Conservation (phyloP, 2,329 filamentous ascomycete species). For the Lasiodiplodia gonubiensis region DNA sequence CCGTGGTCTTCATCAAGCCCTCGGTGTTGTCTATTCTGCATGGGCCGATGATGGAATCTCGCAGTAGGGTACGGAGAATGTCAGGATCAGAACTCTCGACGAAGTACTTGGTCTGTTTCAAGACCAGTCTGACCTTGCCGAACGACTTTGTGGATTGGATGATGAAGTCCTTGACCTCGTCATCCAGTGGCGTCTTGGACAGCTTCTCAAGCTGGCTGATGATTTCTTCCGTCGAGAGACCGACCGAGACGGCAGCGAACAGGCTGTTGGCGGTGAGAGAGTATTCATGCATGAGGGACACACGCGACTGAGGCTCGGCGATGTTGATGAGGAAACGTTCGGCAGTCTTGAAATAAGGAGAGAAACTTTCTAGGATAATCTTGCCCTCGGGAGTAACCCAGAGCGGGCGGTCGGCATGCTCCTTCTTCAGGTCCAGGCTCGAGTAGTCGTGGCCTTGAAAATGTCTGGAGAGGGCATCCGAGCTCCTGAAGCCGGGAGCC, state of each 20-base stretch:
- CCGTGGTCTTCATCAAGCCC: slow-evolving; percentile 76
- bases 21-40: slow-evolving; percentile 76
- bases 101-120: slow-evolving; percentile 94
- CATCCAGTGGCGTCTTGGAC: slow-evolving; percentile 84
- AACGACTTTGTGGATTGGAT: slow-evolving; percentile 86
- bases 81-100: slow-evolving; percentile 89
- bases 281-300: slow-evolving; percentile 92
- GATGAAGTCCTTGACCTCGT: slow-evolving; percentile 80
- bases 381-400: slow-evolving; percentile 90
- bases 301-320: slow-evolving; percentile 88
- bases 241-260: slow-evolving; percentile 93
- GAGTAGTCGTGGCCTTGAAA: slow-evolving; percentile 78
- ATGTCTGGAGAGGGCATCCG: slow-evolving; percentile 61
- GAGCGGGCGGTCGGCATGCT: slow-evolving; percentile 86
- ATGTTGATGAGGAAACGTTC: slow-evolving; percentile 97
- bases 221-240: slow-evolving; percentile 87
- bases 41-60: slow-evolving; percentile 80
- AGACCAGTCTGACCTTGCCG: slow-evolving; percentile 91
- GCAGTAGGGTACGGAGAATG: slow-evolving; percentile 84
- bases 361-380: slow-evolving; percentile 94
- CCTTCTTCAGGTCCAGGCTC: slow-evolving; percentile 79
- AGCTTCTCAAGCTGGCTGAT: slow-evolving; percentile 86
- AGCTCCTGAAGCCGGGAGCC: background rate
- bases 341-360: slow-evolving; percentile 80
- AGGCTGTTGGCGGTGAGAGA: slow-evolving; percentile 88